Percentiles rank a stretch among this genome's conserved stretches.
Evolutionary conservation across 768 basidiomycete species (phyloP).

Genomic region (Boletus reticulatus): DNA sequence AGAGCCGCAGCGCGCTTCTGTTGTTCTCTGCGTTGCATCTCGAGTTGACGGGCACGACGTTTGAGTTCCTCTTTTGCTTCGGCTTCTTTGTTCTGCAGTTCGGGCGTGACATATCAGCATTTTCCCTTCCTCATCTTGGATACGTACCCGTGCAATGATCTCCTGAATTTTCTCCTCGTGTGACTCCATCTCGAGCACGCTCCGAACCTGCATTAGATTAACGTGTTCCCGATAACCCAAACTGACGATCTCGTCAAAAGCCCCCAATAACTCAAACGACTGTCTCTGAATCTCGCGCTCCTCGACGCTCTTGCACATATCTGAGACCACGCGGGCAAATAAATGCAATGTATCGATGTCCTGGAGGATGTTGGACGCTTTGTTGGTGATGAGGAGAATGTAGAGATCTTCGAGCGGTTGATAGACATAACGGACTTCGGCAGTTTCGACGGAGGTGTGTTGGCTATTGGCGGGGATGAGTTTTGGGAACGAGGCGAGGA

Average conservation of each 20-base stretch:
- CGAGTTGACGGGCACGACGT: conserved; percentile 94
- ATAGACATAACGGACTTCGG: conserved; percentile 95
- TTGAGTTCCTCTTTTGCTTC: conserved; percentile 99
- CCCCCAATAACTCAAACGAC: conserved; percentile 89
- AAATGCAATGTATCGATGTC: conserved; percentile 97
- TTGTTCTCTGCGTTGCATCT: conserved; percentile 96
- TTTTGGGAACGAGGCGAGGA: conserved; percentile 96
- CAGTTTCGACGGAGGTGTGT: conserved; percentile 94
- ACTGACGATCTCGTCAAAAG: conserved; percentile 96
- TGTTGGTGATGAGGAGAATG: conserved; percentile 96
- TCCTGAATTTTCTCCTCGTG: conserved; percentile 96
- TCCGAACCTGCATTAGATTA: conserved; percentile 76
- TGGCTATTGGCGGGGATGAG: conserved; percentile 93
- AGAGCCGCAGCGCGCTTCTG: conserved; percentile 67
- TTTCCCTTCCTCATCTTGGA: too few species aligned
- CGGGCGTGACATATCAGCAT: background rate
- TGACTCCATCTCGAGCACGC: conserved; percentile 83
- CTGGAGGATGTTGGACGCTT: conserved; percentile 97
- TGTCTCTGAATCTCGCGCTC: conserved; percentile 89
- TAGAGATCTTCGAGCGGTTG: conserved; percentile 96
- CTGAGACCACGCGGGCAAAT: conserved; percentile 90
- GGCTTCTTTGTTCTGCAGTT: conserved; percentile 88
- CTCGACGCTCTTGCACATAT: conserved; percentile 81
- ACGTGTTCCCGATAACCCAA: conserved; percentile 83
- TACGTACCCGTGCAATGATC: conserved; percentile 87